Evolutionary conservation across 331 rosid genomes (phyloP), one percentile per base, ranked within the genome.

Genomic region (Rhamnella rubrinervis): DNA sequence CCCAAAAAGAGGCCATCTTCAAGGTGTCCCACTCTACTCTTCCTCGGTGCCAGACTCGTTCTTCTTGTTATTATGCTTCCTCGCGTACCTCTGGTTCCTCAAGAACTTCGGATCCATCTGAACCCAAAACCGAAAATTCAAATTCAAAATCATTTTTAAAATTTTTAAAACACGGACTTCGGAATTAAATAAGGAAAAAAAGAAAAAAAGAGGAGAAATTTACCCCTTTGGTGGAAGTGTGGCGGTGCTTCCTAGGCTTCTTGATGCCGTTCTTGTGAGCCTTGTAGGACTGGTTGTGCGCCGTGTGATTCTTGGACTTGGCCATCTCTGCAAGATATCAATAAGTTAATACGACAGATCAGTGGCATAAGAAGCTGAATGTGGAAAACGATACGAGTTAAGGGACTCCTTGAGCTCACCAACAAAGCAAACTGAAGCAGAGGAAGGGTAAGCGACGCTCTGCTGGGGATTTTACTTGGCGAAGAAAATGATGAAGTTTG

Each of bases 1-100:
- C 38, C 68, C 66, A 21, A 74, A 63, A 17, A 79, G 58, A 53
- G 62, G 51, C 57, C 70, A 70, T 53, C 41, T 19, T 3, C 63
- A 61, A 31, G 60, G 56, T 52, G 40, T 9, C 23, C n/a, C 57
- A 26, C 12, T 75, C 84, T 82, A 95, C 83, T 95, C 93, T 79
- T 91, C 92, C 17, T 76, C 98, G 0, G 83, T 17, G 21, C 71
- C 85, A 0, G 78, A 12, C 61, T 89, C 97, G 55, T 16, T 78
- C 81, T 91, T 86, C 38, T 75, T 85, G 89, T 95, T 89, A 70
- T 95, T 89, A 70, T 95, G 99, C 85, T 95, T 95, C 92, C 97
- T 89, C 0, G 99, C 99, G 46, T 95, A 95, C 99, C 99, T 91
- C 84, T 95, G 97, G 89, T 95, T 95, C 92, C 97, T 89, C 84